Base-by-base conservation (phyloP, 2,329 filamentous ascomycete species). In the Cordyceps pruinosa region DNA sequence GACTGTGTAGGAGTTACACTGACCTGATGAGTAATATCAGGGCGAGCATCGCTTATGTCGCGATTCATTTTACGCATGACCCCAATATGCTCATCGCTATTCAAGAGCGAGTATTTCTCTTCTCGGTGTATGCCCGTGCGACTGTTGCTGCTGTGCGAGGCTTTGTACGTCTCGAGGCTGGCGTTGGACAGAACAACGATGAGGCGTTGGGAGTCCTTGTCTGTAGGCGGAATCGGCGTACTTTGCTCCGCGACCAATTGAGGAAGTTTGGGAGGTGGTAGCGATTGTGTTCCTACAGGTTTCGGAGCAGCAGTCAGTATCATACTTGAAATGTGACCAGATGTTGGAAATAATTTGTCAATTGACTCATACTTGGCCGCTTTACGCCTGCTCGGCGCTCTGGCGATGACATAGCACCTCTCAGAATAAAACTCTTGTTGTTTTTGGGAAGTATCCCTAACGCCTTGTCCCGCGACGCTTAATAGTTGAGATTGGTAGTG, bases 61-160 rank as follows among this genome's bases (percentile, higher is more conserved):
- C 94, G 84, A 72, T 96, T 96, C 93, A 97, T 97, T 80, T 97
- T 99, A 68, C 94, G 88, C 91, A 99, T 96, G 63, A 97, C 89
- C 61, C 94, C 94, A 65, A 99, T 99, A 72, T 99, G 94, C 75
- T 99, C 94, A 70, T 99, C 94, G 74, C 92, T 97, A 80, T 99
- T 99, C 68, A 99, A 85, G 53, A 99, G 80, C 60, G 93, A 96
- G 75, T 96, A 99, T 74, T 97, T 97, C 71, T 97, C 93, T 67
- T 97, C 92, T 52, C 89, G 84, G 60, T 84, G 82, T 58, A 80
- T 77, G 32, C 84, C 79, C 77, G 71, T 84, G 73, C 75, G 86
- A 75, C 70, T 83, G 72, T 69, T 80, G 72, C 86, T 83, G 60
- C 86, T 86, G 64, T 90, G 86, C 21, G 89, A 88, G 1, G 94